Evolutionary conservation across 805 yeast species (phyloP).

Genomic region (Yarrowia bubula): DNA sequence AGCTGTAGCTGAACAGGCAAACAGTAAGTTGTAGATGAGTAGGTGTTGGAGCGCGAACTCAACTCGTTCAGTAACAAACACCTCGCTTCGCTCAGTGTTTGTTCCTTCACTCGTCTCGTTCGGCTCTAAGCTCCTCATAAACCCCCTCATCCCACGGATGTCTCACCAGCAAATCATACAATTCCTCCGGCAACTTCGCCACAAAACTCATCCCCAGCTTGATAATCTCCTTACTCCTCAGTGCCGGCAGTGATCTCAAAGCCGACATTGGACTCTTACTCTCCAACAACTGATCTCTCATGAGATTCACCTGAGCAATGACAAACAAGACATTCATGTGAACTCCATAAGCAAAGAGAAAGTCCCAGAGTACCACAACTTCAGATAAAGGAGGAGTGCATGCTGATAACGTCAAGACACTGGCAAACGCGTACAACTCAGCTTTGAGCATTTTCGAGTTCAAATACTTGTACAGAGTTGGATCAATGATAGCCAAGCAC

Average conservation of each 20-base stretch:
- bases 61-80: too few relatives aligned
- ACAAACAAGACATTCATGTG: slow-evolving; percentile 83
- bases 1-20: too few relatives aligned
- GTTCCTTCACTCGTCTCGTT: too few relatives aligned
- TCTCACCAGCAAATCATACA: slow-evolving; percentile 61
- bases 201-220: slow-evolving; percentile 77
- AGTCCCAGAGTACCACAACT: slow-evolving; percentile 82
- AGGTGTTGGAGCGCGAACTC: too few relatives aligned
- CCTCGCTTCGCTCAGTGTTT: neutral
- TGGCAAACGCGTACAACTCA: slow-evolving; percentile 75
- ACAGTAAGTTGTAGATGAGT: too few relatives aligned
- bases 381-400: slow-evolving; percentile 83
- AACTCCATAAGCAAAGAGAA: slow-evolving; percentile 84
- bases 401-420: slow-evolving; percentile 79
- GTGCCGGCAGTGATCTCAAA: slow-evolving; percentile 66
- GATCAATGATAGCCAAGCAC: slow-evolving; percentile 69
- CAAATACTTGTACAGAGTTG: slow-evolving; percentile 58
- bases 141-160: slow-evolving; percentile 54
- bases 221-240: slow-evolving; percentile 71
- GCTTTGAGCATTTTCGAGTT: slow-evolving; percentile 70
- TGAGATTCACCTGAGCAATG: slow-evolving; percentile 74
- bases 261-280: slow-evolving; percentile 70
- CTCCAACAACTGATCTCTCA: slow-evolving; percentile 59
- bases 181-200: slow-evolving; percentile 63
- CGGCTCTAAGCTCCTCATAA: neutral